phyloP scores from a whole-genome alignment of 2,329 filamentous ascomycete species.

The Sporothrix luriei region DNA sequence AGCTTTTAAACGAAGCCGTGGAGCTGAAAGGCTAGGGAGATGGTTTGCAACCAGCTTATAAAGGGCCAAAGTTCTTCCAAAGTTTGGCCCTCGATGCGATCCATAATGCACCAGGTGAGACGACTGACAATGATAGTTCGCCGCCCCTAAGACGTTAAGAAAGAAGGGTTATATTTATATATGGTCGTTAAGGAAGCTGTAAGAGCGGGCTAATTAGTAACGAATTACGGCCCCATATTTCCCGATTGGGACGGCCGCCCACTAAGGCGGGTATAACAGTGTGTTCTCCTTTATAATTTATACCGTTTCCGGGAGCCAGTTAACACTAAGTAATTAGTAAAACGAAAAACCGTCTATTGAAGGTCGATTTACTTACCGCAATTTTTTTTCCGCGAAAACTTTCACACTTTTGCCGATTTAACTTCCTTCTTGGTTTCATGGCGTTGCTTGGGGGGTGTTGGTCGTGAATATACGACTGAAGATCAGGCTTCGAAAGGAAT shows the following conservation, averaged over 20 bases:
- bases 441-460: no score
- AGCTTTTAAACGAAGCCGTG: constrained; percentile 27
- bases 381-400: no score
- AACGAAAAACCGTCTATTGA: no score
- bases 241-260: constrained; percentile 21
- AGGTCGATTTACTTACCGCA: no score
- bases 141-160: constrained; percentile 7
- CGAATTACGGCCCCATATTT: constrained; percentile 19
- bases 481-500: no score
- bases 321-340: no score
- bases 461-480: no score
- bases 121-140: constrained; percentile 27
- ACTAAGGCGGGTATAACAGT: constrained; percentile 19
- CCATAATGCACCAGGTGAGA: constrained; percentile 29
- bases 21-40: constrained; percentile 30
- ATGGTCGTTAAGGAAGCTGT: constrained; percentile 20
- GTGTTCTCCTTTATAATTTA: constrained; percentile 11
- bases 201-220: constrained; percentile 15
- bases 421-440: no score
- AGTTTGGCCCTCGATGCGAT: constrained; percentile 28
- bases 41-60: constrained; percentile 29
- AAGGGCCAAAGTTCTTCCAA: constrained; percentile 30
- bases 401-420: no score
- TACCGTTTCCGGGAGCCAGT: no score
- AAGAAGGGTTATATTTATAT: constrained; percentile 25